Evolutionary conservation across 2,329 filamentous ascomycete species (phyloP).

Genomic region (Diplodia sapinea): DNA sequence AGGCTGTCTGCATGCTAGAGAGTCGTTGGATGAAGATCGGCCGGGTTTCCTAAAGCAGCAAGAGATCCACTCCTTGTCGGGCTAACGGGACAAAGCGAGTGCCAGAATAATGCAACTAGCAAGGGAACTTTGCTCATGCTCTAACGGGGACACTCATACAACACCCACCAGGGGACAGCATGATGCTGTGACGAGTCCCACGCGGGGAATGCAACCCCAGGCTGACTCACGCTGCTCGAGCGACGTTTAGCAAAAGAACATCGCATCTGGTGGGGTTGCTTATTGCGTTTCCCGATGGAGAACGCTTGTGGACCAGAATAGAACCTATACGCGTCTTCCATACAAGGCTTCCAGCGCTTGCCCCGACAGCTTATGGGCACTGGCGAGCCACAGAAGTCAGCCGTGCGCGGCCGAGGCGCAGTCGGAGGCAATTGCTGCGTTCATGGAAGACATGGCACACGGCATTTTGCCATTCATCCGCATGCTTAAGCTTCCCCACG

Average conservation of each 20-base stretch:
- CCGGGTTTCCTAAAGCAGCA: constrained; percentile 8
- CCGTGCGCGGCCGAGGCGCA: too few species aligned
- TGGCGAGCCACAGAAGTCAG: not conserved
- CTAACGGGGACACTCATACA: not conserved
- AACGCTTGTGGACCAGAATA: not conserved
- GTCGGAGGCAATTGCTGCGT: not conserved
- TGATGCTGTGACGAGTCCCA: not conserved
- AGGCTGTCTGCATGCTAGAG: not conserved
- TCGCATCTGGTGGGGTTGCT: not conserved
- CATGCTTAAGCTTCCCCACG: not conserved
- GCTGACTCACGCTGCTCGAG: not conserved
- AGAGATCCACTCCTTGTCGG: not conserved
- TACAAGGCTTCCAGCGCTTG: not conserved
- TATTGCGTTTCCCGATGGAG: too few species aligned
- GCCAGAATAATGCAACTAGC: not conserved
- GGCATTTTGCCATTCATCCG: too few species aligned
- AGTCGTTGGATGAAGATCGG: constrained; percentile 8
- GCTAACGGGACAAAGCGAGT: not conserved
- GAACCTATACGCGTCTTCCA: not conserved
- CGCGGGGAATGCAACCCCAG: not conserved
- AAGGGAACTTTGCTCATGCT: not conserved
- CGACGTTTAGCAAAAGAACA: not conserved
- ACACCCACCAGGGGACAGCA: not conserved
- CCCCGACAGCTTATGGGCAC: not conserved
- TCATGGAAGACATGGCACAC: not conserved